A percentile compares a stretch with the other conserved stretches of the same genome.
These are phyloP conservation scores for Cerrena zonata DNA, from an alignment of 1,284 basidiomycete genomes.

Conservation along the genomic window DNA sequence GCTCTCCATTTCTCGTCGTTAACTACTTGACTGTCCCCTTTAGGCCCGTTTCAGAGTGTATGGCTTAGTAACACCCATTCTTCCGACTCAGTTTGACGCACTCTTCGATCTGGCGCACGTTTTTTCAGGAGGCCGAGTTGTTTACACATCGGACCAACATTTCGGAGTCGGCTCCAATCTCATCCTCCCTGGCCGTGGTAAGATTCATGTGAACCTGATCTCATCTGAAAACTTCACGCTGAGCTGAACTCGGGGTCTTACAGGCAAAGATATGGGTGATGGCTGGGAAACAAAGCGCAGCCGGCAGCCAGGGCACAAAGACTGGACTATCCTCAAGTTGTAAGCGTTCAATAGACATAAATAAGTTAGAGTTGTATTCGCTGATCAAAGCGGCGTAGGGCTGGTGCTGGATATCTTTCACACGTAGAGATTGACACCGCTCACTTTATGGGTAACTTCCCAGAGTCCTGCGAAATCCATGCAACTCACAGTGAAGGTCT, in stretches of 20 bases:
- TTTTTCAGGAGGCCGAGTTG: slow-evolving; percentile 80
- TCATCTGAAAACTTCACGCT: slow-evolving; percentile 25
- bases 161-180: slow-evolving; percentile 90
- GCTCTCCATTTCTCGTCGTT: not conserved
- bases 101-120: slow-evolving; percentile 85
- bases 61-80: slow-evolving; percentile 67
- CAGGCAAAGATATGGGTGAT: slow-evolving; percentile 86
- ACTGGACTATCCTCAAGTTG: slow-evolving; percentile 90
- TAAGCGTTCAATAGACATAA: slow-evolving; percentile 34
- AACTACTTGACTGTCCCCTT: not conserved
- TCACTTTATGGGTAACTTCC: slow-evolving; percentile 96
- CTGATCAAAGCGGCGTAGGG: not conserved
- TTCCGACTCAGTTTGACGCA: slow-evolving; percentile 46
- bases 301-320: slow-evolving; percentile 72
- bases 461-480: slow-evolving; percentile 81
- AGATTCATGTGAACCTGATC: slow-evolving; percentile 14
- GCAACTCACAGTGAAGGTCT: slow-evolving; percentile 48
- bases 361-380: slow-evolving; percentile 1
- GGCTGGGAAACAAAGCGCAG: slow-evolving; percentile 98
- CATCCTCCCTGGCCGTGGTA: slow-evolving; percentile 82
- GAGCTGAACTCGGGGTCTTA: slow-evolving; percentile 4
- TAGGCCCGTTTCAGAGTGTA: slow-evolving; percentile 86
- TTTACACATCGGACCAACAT: slow-evolving; percentile 85
- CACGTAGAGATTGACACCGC: slow-evolving; percentile 88
- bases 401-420: slow-evolving; percentile 54